Evolutionary conservation across 2,329 filamentous ascomycete species (phyloP).

Genomic region (Trichoderma breve): DNA sequence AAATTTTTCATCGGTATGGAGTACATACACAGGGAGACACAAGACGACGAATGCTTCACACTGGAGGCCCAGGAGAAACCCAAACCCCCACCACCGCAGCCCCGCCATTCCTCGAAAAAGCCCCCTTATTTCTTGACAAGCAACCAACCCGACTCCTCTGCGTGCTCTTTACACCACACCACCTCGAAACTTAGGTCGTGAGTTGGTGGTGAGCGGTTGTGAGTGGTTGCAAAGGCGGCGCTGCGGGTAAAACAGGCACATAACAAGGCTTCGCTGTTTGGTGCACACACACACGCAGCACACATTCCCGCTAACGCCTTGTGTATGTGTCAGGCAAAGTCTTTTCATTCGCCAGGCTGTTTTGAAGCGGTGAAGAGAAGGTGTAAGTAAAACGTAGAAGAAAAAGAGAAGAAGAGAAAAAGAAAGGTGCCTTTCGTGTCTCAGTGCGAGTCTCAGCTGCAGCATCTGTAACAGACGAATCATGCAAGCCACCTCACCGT

Average conservation of each 20-base stretch:
- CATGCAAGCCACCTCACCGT: constrained; percentile 14
- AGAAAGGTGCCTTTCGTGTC: neutral
- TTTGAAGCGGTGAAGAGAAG: constrained; percentile 11
- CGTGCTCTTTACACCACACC: neutral
- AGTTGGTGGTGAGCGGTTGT: neutral
- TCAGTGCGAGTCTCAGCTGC: constrained; percentile 5
- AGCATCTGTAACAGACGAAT: constrained; percentile 11
- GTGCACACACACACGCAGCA: neutral
- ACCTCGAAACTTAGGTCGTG: neutral
- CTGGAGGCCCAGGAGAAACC: neutral
- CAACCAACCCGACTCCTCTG: neutral
- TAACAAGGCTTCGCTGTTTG: neutral
- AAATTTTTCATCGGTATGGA: neutral
- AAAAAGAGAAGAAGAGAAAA: neutral
- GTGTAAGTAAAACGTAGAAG: neutral
- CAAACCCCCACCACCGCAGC: neutral
- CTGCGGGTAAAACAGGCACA: constrained; percentile 17
- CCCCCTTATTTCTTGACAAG: neutral
- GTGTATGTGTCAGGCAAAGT: neutral
- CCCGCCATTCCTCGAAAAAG: neutral
- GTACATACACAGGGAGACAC: neutral
- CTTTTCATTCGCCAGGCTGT: neutral
- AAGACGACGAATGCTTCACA: constrained; percentile 9
- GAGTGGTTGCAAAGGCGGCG: neutral
- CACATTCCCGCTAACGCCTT: neutral